Base-by-base conservation (phyloP, 1,284 basidiomycete species). In the Ceratobasidium theobromae region DNA sequence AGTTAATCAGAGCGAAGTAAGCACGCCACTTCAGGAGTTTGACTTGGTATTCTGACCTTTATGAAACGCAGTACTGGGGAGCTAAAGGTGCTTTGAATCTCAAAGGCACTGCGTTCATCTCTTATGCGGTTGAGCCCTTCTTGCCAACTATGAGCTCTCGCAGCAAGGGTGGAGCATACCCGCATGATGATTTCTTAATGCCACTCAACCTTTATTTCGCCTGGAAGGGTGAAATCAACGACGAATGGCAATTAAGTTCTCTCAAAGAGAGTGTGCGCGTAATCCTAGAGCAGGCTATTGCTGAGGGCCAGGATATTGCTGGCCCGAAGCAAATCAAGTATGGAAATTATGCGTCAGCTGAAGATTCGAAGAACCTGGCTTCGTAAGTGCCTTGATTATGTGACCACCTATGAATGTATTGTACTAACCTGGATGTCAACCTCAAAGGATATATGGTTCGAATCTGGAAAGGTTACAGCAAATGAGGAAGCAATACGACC, bases 61-160 rank as follows among this genome's bases (percentile, higher is more conserved):
- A 21, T 11, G 9, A 11, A 25, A 45, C 28, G 30, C 21, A 78
- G 79, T 77, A 73, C 72, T 79, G 78, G 77, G 78, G 79, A 21
- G 49, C 66, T 1, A 49, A 52, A 4, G 72, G 79, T 16, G 72
- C 70, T 21, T 55, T 73, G 18, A 68, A 75, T 9, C 55, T 73
- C 18, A 68, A 75, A 11, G 72, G 74, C 0, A 78, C 75, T 1
- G 57, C 69, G 0, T 78, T 79, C 72, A 75, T 81, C 68, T 82
- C 81, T 11, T 86, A 84, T 70, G 80, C 78, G 62, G 76, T 84
- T 67, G 83, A 87, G 68, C 81, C 83, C 3, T 86, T 86, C 79
- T 76, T 83, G 3, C 73, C 80, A 0, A 72, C 71, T 23, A 70
- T 83, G 66, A 78, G 82, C 71, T 72, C 73, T 1, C 79, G 83